Percentiles rank a stretch among this genome's conserved stretches.
Evolutionary conservation across 2,329 filamentous ascomycete species (phyloP).

Genomic region (Hypoxylon sp.): DNA sequence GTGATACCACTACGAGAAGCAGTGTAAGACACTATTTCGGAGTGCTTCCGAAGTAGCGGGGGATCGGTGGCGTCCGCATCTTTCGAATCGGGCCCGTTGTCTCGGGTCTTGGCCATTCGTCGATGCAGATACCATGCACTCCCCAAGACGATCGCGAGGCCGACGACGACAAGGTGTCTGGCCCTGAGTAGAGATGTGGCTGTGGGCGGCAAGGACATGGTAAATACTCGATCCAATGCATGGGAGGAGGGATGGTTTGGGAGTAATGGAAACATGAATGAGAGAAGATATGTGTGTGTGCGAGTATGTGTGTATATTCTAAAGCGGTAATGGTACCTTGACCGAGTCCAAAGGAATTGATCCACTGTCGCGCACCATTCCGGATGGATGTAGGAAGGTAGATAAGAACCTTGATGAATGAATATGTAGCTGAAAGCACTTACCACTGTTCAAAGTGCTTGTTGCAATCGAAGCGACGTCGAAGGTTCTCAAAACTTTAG

Average conservation of each 20-base stretch:
- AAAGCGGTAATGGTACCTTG: constrained; percentile 22
- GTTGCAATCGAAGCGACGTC: constrained; percentile 25
- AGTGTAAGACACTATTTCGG: constrained; percentile 78
- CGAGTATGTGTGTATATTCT: constrained; percentile 10
- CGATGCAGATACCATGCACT: constrained; percentile 46
- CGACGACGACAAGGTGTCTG: constrained; percentile 41
- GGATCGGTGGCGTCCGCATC: constrained; percentile 76
- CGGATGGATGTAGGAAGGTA: not conserved
- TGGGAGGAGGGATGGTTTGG: constrained; percentile 13
- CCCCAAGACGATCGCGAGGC: constrained; percentile 45
- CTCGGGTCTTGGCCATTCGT: constrained; percentile 49
- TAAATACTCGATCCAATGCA: constrained; percentile 44
- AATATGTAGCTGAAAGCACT: constrained; percentile 34
- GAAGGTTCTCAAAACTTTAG: constrained; percentile 7
- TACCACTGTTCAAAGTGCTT: constrained; percentile 27
- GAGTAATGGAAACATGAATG: constrained; percentile 13
- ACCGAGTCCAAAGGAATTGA: constrained; percentile 20
- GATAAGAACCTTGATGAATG: constrained; percentile 36
- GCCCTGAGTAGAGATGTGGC: constrained; percentile 31
- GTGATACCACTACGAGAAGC: constrained; percentile 73
- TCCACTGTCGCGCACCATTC: constrained; percentile 27
- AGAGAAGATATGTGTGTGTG: not conserved
- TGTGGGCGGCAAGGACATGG: constrained; percentile 45
- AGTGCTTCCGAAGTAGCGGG: constrained; percentile 83
- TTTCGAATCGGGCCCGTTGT: constrained; percentile 47